These are phyloP conservation scores for Graphium sp. DNA, from an alignment of 2,329 filamentous ascomycete genomes.

Conservation along the genomic window DNA sequence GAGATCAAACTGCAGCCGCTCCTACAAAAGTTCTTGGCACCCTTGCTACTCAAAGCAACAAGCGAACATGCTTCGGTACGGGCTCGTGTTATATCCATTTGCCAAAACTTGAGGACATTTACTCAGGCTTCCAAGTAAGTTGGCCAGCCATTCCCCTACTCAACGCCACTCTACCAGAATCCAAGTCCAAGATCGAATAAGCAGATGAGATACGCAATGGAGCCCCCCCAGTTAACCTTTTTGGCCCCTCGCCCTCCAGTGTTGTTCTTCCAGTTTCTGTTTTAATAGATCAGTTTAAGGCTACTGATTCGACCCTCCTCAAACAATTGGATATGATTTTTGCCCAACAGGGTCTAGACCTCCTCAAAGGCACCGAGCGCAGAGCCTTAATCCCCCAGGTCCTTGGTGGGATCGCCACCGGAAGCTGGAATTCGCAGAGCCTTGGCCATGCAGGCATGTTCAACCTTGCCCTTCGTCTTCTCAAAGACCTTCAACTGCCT, in stretches of 20 bases:
- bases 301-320: slow-evolving; percentile 54
- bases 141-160: background rate
- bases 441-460: slow-evolving; percentile 37
- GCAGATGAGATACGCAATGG: no score
- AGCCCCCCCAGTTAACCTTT: no score
- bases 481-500: slow-evolving; percentile 57
- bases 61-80: slow-evolving; percentile 69
- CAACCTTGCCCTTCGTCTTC: slow-evolving; percentile 62
- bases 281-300: slow-evolving; percentile 77
- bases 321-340: slow-evolving; percentile 81
- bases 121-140: slow-evolving; percentile 31
- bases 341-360: slow-evolving; percentile 60
- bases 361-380: slow-evolving; percentile 39
- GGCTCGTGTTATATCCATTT: slow-evolving; percentile 46
- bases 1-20: slow-evolving; percentile 69
- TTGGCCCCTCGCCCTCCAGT: no score
- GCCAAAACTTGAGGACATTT: slow-evolving; percentile 35
- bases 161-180: background rate
- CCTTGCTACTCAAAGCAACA: slow-evolving; percentile 70
- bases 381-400: slow-evolving; percentile 56
- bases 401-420: slow-evolving; percentile 44
- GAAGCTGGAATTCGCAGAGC: slow-evolving; percentile 25
- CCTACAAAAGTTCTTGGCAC: slow-evolving; percentile 62
- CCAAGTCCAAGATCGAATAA: no score
- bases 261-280: slow-evolving; percentile 73